Percentiles rank a stretch among this genome's conserved stretches.
phyloP scores from a whole-genome alignment of 805 yeast species.

The Brettanomyces anomalus region DNA sequence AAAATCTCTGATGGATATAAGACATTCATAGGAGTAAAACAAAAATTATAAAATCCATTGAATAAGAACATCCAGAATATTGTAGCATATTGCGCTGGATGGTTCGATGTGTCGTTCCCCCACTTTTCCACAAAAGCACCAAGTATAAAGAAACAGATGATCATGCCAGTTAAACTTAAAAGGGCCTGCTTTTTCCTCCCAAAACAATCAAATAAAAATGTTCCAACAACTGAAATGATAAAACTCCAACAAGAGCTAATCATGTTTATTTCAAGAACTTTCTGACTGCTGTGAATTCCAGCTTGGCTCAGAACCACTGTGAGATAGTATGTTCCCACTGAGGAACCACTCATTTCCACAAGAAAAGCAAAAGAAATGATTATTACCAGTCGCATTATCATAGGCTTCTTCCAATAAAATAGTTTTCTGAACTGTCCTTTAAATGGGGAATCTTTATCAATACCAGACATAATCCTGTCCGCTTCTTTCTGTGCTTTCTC shows the following conservation, averaged over 20 bases:
- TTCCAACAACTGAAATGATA: slow-evolving; percentile 12
- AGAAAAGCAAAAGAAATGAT: slow-evolving; percentile 20
- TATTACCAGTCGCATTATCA: slow-evolving; percentile 29
- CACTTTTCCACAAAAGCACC: slow-evolving; percentile 14
- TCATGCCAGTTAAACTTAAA: slow-evolving; percentile 10
- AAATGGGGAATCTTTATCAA: slow-evolving; percentile 3
- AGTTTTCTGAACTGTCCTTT: slow-evolving; percentile 6
- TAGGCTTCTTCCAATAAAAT: slow-evolving; percentile 25
- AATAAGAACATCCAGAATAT: slow-evolving; percentile 42
- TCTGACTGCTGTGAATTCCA: slow-evolving; percentile 10
- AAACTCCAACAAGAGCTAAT: slow-evolving; percentile 13
- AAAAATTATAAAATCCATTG: slow-evolving; percentile 33
- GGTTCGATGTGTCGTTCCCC: slow-evolving; percentile 4
- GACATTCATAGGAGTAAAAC: slow-evolving; percentile 37
- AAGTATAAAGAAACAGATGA: slow-evolving; percentile 12
- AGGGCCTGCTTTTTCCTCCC: slow-evolving; percentile 15
- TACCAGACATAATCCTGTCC: slow-evolving; percentile 20
- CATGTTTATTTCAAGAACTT: slow-evolving; percentile 17
- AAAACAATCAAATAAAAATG: slow-evolving; percentile 11
- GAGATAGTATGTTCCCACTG: slow-evolving; percentile 36
- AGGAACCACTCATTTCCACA: slow-evolving; percentile 36
- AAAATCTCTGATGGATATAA: slow-evolving; percentile 36
- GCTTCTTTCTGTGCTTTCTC: slow-evolving; percentile 21
- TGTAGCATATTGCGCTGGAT: slow-evolving; percentile 21
- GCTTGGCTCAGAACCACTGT: slow-evolving; percentile 23